A percentile compares a stretch with the other conserved stretches of the same genome.
These are phyloP conservation scores for Psilocybe sp. DNA, from an alignment of 768 basidiomycete genomes.

Conservation along the genomic window DNA sequence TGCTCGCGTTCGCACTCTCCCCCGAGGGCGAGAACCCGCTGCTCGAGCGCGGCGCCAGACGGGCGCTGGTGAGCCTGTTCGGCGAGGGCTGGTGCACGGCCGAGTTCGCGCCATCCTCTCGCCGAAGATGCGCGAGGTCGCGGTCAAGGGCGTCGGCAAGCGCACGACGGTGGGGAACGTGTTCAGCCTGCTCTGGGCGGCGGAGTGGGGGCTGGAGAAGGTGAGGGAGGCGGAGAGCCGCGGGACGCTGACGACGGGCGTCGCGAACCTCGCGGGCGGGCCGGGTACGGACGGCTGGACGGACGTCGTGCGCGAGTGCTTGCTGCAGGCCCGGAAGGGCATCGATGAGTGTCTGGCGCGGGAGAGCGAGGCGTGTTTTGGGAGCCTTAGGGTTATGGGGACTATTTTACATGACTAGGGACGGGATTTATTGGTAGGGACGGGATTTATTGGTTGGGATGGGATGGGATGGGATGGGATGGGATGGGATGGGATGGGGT, in stretches of 20 bases:
- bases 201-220: slow-evolving; percentile 58
- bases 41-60: slow-evolving; percentile 69
- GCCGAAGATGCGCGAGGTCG: slow-evolving; percentile 57
- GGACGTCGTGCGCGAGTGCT: slow-evolving; percentile 64
- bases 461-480: too few species aligned
- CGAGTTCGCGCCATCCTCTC: slow-evolving; percentile 70
- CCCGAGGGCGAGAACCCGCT: slow-evolving; percentile 75
- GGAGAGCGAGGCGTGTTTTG: slow-evolving; percentile 65
- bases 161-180: slow-evolving; percentile 66
- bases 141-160: slow-evolving; percentile 74
- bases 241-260: too few species aligned
- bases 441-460: too few species aligned
- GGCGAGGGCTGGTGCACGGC: slow-evolving; percentile 86
- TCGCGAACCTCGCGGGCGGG: slow-evolving; percentile 10
- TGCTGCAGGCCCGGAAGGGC: slow-evolving; percentile 55
- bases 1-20: slow-evolving; percentile 75
- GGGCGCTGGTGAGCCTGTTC: slow-evolving; percentile 79
- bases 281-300: slow-evolving; percentile 69
- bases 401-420: too few species aligned
- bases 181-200: slow-evolving; percentile 65
- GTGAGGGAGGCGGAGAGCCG: slow-evolving; percentile 19
- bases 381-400: too few species aligned
- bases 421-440: too few species aligned
- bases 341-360: slow-evolving; percentile 62
- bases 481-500: too few species aligned